Conservation (phyloP, 108 stramenopile genomes). For the Nitzschia palea region DNA sequence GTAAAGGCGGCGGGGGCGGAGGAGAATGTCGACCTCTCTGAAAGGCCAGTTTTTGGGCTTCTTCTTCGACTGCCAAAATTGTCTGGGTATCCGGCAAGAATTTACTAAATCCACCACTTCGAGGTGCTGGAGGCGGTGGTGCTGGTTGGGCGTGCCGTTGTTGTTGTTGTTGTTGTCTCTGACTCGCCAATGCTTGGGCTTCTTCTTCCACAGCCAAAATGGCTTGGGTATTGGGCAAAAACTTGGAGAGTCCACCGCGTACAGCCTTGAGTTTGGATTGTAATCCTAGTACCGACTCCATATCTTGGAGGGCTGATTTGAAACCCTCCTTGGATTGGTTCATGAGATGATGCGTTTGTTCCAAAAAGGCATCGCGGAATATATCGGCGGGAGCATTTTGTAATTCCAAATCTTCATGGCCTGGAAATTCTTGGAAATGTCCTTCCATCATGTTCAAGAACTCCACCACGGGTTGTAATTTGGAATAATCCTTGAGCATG, state of each 20-base stretch:
- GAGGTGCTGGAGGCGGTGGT: slow-evolving; percentile 5
- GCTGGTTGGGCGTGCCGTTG: neutral
- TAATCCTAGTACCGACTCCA: slow-evolving; percentile 44
- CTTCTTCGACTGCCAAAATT: slow-evolving; percentile 23
- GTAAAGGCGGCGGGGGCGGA: slow-evolving; percentile 1
- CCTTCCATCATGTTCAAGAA: slow-evolving; percentile 33
- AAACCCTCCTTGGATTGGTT: slow-evolving; percentile 34
- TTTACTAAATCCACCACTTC: slow-evolving; percentile 14
- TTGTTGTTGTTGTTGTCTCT: slow-evolving; percentile 5
- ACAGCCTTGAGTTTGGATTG: slow-evolving; percentile 33
- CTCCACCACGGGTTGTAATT: slow-evolving; percentile 21
- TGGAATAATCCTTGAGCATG: slow-evolving; percentile 10
- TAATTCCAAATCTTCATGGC: slow-evolving; percentile 1
- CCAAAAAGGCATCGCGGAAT: slow-evolving; percentile 58
- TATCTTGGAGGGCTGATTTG: slow-evolving; percentile 44
- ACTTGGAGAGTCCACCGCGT: slow-evolving; percentile 18
- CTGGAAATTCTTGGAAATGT: slow-evolving; percentile 10
- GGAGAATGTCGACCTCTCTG: neutral
- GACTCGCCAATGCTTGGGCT: slow-evolving; percentile 15
- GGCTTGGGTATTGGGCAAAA: slow-evolving; percentile 26
- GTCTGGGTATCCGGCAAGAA: slow-evolving; percentile 29
- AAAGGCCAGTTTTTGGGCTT: neutral
- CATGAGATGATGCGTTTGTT: slow-evolving; percentile 34
- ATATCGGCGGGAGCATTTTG: slow-evolving; percentile 35
- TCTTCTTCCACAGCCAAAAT: slow-evolving; percentile 25